Conservation (phyloP, 2,329 filamentous ascomycete species). For the Beauveria brongniartii region DNA sequence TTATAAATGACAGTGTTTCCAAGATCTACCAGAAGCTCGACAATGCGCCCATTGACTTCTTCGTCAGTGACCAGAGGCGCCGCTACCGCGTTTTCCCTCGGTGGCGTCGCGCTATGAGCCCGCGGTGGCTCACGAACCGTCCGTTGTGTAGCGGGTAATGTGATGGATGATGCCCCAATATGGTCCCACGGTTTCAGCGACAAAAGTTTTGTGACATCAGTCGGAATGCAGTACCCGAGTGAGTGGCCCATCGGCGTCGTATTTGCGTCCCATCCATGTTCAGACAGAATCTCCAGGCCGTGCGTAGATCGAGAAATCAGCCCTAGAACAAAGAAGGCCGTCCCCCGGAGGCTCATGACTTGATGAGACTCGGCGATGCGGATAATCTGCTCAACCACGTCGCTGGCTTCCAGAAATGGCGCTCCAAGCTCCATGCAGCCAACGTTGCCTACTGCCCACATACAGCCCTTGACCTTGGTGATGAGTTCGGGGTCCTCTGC, state of each 20-base stretch:
- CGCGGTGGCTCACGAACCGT: slow-evolving; percentile 41
- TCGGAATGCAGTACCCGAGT: slow-evolving; percentile 79
- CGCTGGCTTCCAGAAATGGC: slow-evolving; percentile 81
- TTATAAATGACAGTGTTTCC: slow-evolving; percentile 92
- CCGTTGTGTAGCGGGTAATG: slow-evolving; percentile 42
- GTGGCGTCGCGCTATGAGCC: slow-evolving; percentile 31
- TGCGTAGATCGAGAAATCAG: slow-evolving; percentile 87
- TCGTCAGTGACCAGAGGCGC: slow-evolving; percentile 46
- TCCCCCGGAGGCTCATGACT: slow-evolving; percentile 88
- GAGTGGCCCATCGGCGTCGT: slow-evolving; percentile 75
- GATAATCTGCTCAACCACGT: slow-evolving; percentile 82
- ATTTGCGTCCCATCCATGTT: slow-evolving; percentile 88
- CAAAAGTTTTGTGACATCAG: slow-evolving; percentile 70
- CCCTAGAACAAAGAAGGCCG: slow-evolving; percentile 91
- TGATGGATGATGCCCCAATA: slow-evolving; percentile 38
- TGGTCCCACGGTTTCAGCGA: slow-evolving; percentile 56
- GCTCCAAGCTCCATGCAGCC: slow-evolving; percentile 97
- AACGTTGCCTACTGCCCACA: slow-evolving; percentile 97
- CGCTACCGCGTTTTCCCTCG: slow-evolving; percentile 34
- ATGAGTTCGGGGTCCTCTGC: slow-evolving; percentile 78
- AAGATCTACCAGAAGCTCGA: slow-evolving; percentile 79
- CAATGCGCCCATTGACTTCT: slow-evolving; percentile 66
- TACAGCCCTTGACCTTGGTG: slow-evolving; percentile 88
- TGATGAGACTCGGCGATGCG: slow-evolving; percentile 80
- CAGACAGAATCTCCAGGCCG: slow-evolving; percentile 82